Evolutionary conservation across 2,329 filamentous ascomycete genomes (phyloP), one percentile per base, ranked within the genome.

Genomic region (Fusarium incarnatum): DNA sequence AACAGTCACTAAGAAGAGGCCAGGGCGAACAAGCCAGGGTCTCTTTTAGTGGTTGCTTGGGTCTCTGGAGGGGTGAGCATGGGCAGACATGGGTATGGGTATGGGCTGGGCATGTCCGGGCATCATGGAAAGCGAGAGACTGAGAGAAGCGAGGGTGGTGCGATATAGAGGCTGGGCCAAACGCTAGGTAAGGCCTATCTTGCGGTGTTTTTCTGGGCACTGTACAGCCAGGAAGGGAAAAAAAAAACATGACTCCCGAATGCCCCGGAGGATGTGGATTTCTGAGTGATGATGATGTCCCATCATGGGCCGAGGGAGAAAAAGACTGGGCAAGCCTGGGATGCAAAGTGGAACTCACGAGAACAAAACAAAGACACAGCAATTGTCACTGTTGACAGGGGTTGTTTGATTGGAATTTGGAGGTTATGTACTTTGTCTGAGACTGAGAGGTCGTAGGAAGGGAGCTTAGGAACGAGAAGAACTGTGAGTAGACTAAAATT

Each of bases 281-380:
- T 67, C 42, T 23, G 52, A 64, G 40, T 55, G 52, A 69, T 67
- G 49, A 56, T 64, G 47, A 67, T 70, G 58, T 63, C 67, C 67
- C 62, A 70, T 30, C 45, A 40, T 41, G 47, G 50, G 40, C 56
- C 40, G 63, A 64, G 66, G 62, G 67, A 47, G 67, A 44, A 46
- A 50, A 46, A 44, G 52, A 42, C 62, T 65, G 41, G 53, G 46
- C 44, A 64, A n/a, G 34, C 30, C 23, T 41, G 48, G 34, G 42
- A 48, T 45, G 13, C 28, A 16, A 53, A 64, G 64, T 71, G 68
- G 68, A 53, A 70, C 68, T 71, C 49, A 68, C 67, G 32, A 30
- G 40, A 67, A 47, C 67, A 71, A 70, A 68, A 70, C 49, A 64
- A 59, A 70, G 59, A 54, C 67, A 60, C 48, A 49, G 46, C 44